Conservation (phyloP, 2,329 filamentous ascomycete species). For the Teratosphaeria gauchensis region DNA sequence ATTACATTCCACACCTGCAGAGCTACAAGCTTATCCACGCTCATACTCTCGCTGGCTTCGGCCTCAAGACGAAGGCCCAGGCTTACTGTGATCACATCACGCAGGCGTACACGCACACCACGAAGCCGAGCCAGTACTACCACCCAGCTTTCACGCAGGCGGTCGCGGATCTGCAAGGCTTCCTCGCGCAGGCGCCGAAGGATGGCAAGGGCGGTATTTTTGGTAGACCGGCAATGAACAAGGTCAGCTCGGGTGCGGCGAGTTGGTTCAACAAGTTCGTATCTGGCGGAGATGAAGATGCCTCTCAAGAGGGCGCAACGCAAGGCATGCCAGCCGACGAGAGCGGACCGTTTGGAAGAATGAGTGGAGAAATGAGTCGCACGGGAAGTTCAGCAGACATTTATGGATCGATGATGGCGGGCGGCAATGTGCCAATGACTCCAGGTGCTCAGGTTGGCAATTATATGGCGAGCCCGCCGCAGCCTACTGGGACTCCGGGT, state of each 20-base stretch:
- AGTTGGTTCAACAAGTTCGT: slow-evolving; percentile 96
- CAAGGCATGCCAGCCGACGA: not conserved
- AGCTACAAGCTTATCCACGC: slow-evolving; percentile 90
- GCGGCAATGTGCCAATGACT: slow-evolving; percentile 20
- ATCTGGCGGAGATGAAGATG: slow-evolving; percentile 68
- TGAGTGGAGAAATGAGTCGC: slow-evolving; percentile 55
- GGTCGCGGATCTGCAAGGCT: slow-evolving; percentile 73
- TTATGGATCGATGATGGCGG: slow-evolving; percentile 48
- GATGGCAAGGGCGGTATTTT: slow-evolving; percentile 61
- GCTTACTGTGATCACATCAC: slow-evolving; percentile 84
- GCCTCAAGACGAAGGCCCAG: slow-evolving; percentile 70
- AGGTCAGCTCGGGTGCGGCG: slow-evolving; percentile 83
- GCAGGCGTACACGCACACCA: slow-evolving; percentile 65
- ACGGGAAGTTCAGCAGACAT: slow-evolving; percentile 64
- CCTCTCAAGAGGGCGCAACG: slow-evolving; percentile 43
- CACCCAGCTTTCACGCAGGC: slow-evolving; percentile 62
- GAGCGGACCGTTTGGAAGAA: slow-evolving; percentile 54
- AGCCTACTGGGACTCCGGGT: slow-evolving; percentile 6
- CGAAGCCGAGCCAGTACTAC: slow-evolving; percentile 78
- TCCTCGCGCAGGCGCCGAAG: slow-evolving; percentile 76
- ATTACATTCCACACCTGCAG: slow-evolving; percentile 67
- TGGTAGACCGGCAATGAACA: slow-evolving; percentile 89
- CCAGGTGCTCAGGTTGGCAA: not conserved
- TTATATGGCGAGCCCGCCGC: slow-evolving; percentile 10
- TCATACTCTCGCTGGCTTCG: slow-evolving; percentile 71